phyloP scores from a whole-genome alignment of 164 flowering plant genomes.

The Protea cynaroides region DNA sequence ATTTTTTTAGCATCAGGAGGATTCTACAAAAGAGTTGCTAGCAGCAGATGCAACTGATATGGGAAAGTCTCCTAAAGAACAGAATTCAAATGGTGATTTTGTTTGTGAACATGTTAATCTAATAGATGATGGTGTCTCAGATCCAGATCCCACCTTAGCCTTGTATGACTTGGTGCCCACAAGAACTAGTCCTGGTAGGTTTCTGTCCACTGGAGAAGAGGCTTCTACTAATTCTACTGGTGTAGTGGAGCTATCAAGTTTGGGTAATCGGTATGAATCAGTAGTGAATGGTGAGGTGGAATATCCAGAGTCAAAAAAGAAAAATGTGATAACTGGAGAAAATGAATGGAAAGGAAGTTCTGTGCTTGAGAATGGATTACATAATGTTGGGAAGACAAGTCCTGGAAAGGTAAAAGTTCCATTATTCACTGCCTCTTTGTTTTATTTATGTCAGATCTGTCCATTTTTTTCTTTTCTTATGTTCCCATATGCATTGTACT shows the following conservation, averaged over 20 bases:
- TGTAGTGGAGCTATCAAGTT: slow-evolving; percentile 21
- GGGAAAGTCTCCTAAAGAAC: slow-evolving; percentile 27
- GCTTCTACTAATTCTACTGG: slow-evolving; percentile 12
- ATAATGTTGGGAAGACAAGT: slow-evolving; percentile 37
- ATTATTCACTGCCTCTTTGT: background rate
- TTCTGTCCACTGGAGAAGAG: slow-evolving; percentile 26
- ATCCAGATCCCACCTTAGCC: slow-evolving; percentile 66
- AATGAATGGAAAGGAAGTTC: slow-evolving; percentile 40
- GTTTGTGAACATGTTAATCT: slow-evolving; percentile 27
- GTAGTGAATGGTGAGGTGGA: slow-evolving; percentile 38
- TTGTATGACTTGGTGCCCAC: slow-evolving; percentile 41
- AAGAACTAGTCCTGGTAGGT: slow-evolving; percentile 28
- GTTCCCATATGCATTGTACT: too few species aligned
- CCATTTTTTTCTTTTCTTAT: too few species aligned
- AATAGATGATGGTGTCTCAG: slow-evolving; percentile 38
- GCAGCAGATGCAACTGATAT: slow-evolving; percentile 28
- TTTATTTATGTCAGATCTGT: background rate
- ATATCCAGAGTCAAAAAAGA: slow-evolving; percentile 37
- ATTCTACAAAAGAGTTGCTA: slow-evolving; percentile 27
- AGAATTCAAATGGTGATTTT: slow-evolving; percentile 23
- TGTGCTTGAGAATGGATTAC: slow-evolving; percentile 22
- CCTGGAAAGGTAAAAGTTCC: slow-evolving; percentile 45
- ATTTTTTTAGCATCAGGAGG: slow-evolving; percentile 35
- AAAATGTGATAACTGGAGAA: slow-evolving; percentile 20
- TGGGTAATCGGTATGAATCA: slow-evolving; percentile 26